Evolutionary conservation across 371 early-diverging fungal genomes (phyloP).

Genomic region (Mucor indicus): DNA sequence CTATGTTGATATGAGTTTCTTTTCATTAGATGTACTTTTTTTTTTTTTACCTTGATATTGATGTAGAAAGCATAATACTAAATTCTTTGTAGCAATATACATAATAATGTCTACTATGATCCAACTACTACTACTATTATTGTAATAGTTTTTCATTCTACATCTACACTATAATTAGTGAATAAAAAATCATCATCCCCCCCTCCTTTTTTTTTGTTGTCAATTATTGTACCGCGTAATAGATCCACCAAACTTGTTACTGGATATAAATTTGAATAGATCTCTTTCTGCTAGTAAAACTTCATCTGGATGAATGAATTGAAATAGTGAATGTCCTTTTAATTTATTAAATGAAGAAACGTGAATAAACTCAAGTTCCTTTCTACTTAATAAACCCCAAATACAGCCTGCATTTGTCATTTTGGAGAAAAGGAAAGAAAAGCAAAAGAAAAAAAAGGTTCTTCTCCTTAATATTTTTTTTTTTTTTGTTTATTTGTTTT

Average conservation of each 20-base stretch:
- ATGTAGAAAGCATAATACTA: slow-evolving; percentile 59
- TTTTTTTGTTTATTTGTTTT: no score
- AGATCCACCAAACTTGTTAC: slow-evolving; percentile 47
- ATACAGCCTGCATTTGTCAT: slow-evolving; percentile 15
- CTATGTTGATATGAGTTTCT: not conserved
- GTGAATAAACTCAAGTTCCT: slow-evolving; percentile 24
- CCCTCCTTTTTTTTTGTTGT: not conserved
- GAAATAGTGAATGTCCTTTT: slow-evolving; percentile 47
- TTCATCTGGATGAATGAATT: slow-evolving; percentile 63
- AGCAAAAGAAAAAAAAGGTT: slow-evolving; percentile 5
- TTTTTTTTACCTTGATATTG: slow-evolving; percentile 5
- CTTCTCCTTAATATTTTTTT: no score
- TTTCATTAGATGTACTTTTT: not conserved
- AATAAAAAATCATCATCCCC: not conserved
- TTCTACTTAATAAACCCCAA: slow-evolving; percentile 31
- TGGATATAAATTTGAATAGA: slow-evolving; percentile 45
- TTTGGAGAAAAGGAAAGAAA: slow-evolving; percentile 4
- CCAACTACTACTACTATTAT: slow-evolving; percentile 18
- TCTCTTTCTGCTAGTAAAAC: slow-evolving; percentile 51
- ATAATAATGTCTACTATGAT: slow-evolving; percentile 55
- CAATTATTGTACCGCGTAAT: slow-evolving; percentile 50
- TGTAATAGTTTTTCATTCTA: slow-evolving; percentile 17
- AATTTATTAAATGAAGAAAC: slow-evolving; percentile 16
- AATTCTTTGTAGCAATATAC: slow-evolving; percentile 55
- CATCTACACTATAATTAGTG: slow-evolving; percentile 15